Evolutionary conservation across 164 flowering plant species (phyloP).

Genomic region (Paratinospora sagittata): DNA sequence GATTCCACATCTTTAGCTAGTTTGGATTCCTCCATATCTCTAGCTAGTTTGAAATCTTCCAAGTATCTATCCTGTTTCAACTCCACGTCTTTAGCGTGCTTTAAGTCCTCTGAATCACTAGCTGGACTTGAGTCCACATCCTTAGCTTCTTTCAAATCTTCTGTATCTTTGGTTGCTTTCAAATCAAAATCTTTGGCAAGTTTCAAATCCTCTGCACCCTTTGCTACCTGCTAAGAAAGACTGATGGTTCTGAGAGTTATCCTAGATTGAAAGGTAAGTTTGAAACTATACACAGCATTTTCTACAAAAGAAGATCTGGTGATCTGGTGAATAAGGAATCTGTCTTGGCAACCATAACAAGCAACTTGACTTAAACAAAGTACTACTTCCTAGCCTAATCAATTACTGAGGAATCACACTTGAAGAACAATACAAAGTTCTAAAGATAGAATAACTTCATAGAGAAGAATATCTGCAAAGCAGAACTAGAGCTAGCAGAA

Average conservation of each 20-base stretch:
- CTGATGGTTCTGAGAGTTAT: not conserved
- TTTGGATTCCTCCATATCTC: slow-evolving; percentile 15
- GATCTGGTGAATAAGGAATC: not conserved
- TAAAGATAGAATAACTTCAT: too few relatives aligned
- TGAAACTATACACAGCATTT: not conserved
- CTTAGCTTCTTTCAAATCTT: slow-evolving; percentile 7
- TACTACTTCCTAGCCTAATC: not conserved
- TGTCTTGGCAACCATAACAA: not conserved
- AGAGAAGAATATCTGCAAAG: too few relatives aligned
- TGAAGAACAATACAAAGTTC: not conserved
- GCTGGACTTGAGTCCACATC: slow-evolving; percentile 36
- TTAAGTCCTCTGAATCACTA: slow-evolving; percentile 15
- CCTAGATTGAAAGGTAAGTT: not conserved
- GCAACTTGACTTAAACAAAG: not conserved
- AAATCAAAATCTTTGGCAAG: slow-evolving; percentile 19
- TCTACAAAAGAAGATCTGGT: not conserved
- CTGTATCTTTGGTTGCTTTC: not conserved
- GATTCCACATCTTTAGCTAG: not conserved
- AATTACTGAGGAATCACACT: not conserved
- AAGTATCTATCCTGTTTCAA: slow-evolving; percentile 8
- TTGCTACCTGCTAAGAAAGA: slow-evolving; percentile 14
- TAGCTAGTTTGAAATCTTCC: slow-evolving; percentile 22
- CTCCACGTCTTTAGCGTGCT: slow-evolving; percentile 11
- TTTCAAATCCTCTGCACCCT: slow-evolving; percentile 20
- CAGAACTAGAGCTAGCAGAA: too few relatives aligned